Evolutionary conservation across 2,329 filamentous ascomycete species (phyloP), one percentile per base, ranked within the genome.

Genomic region (Aspergillus oerlinghausenensis): DNA sequence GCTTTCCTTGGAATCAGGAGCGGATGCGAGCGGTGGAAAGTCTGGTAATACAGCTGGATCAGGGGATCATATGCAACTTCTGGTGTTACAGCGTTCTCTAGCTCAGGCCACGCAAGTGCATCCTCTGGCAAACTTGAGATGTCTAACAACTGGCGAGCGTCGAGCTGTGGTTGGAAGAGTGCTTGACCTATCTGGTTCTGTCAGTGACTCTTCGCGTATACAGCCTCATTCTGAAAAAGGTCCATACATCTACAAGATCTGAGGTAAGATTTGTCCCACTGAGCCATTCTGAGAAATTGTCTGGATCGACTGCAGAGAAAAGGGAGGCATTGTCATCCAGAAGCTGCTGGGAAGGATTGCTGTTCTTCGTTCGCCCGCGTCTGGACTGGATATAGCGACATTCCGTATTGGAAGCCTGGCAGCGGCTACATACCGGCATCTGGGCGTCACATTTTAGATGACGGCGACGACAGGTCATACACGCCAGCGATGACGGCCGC

Each of bases 11-110:
- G 81, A 2, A 82, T 64, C 25, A 80, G 65, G 56, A 83, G 77
- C 0, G 81, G 81, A 70, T 84, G 81, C 17, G 75, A 75, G 3
- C 70, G 69, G 65, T 80, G 75, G 63, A 82, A 82, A 63, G 77
- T 72, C 52, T 76, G 73, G 59, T 82, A 84, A 69, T 77, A 84
- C 19, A 79, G 68, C 59, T 75, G 71, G 17, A 78, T 70, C 54
- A 79, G 57, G 11, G 62, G 62, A 48, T 68, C 65, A 38, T 59
- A 61, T 7, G 63, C 58, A 21, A 66, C 45, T 6, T 63, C 60
- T 1, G 55, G 56, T 21, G 49, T 55, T 4, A 51, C 43, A 3
- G 21, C 38, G 21, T n/a, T 49, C 3, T 45, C 50, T 19, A 28
- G 52, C 21, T 55, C 49, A 3, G 35, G 52, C 55, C 48, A 55